Evolutionary conservation across 2,329 filamentous ascomycete genomes (phyloP).

Genomic region (Plenodomus lindquistii): DNA sequence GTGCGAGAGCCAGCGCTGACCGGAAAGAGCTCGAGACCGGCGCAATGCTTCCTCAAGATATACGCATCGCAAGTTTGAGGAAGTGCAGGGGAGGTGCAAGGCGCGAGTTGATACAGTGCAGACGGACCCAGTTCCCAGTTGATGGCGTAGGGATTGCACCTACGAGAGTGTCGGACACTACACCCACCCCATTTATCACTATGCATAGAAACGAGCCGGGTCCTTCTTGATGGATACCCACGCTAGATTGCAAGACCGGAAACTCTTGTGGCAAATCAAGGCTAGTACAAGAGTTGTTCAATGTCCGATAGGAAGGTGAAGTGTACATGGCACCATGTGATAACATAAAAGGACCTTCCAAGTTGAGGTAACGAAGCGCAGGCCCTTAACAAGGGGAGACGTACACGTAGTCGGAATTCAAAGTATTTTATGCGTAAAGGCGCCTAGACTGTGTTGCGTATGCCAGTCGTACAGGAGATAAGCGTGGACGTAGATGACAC

Average conservation of each 20-base stretch:
- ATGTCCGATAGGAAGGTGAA: conserved; percentile 16
- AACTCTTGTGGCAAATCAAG: neutral
- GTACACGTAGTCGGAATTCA: conserved; percentile 5
- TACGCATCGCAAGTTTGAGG: conserved; percentile 1
- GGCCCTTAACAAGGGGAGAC: conserved; percentile 9
- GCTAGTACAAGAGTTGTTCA: conserved; percentile 2
- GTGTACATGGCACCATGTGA: conserved; percentile 11
- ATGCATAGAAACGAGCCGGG: conserved; percentile 18
- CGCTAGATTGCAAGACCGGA: neutral
- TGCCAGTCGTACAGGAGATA: conserved; percentile 6
- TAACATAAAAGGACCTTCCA: conserved; percentile 22
- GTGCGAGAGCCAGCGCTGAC: neutral
- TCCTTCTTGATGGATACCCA: conserved; percentile 5
- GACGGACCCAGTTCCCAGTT: conserved; percentile 2
- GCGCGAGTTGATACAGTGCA: conserved; percentile 3
- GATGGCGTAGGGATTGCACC: conserved; percentile 13
- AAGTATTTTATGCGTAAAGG: conserved; percentile 12
- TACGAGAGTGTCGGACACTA: conserved; percentile 16
- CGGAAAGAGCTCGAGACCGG: neutral
- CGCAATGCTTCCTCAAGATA: conserved; percentile 4
- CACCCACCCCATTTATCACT: conserved; percentile 15
- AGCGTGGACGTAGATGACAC: conserved; percentile 6
- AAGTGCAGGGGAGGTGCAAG: conserved; percentile 1
- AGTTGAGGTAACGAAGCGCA: conserved; percentile 12
- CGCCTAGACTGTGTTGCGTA: conserved; percentile 8